Percentiles rank a stretch among this genome's conserved stretches.
These are phyloP conservation scores for Rhizoctonia solani DNA, from an alignment of 1,284 basidiomycete genomes.

Conservation along the genomic window DNA sequence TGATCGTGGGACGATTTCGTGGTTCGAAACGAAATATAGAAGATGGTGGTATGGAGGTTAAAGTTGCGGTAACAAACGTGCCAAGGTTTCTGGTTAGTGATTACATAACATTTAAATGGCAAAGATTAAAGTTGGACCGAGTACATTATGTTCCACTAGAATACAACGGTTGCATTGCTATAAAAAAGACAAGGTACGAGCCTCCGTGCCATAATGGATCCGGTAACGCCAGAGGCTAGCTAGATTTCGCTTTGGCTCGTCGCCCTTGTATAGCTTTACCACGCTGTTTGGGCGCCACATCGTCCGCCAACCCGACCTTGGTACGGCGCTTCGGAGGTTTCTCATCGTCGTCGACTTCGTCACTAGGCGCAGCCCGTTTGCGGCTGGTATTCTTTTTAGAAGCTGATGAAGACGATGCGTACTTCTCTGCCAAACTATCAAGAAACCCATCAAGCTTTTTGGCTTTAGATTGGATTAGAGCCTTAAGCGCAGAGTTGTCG, in stretches of 20 bases:
- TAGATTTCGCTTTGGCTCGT: conserved; percentile 16
- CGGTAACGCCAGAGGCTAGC: conserved; percentile 1
- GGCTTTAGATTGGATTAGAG: conserved; percentile 78
- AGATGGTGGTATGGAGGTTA: background rate
- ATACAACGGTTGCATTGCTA: too few species aligned
- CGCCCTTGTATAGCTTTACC: conserved; percentile 12
- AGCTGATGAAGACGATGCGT: conserved; percentile 52
- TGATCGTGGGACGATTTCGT: background rate
- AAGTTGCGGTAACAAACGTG: background rate
- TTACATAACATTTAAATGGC: conserved; percentile 25
- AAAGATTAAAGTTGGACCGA: background rate
- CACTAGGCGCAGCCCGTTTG: conserved; percentile 52
- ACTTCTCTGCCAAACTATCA: conserved; percentile 81
- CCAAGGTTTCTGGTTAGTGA: background rate
- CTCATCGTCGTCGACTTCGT: conserved; percentile 48
- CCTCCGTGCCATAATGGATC: too few species aligned
- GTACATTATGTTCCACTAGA: background rate
- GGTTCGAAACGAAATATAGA: background rate
- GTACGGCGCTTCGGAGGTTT: conserved; percentile 17
- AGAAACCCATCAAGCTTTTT: conserved; percentile 68
- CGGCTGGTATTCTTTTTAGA: conserved; percentile 50
- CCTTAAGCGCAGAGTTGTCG: conserved; percentile 70
- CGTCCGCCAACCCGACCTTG: background rate
- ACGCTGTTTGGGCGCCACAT: background rate
- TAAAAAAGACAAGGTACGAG: too few species aligned